Base-by-base conservation (phyloP, 2,329 filamentous ascomycete genomes). In the Ophiostoma himal-ulmi region DNA sequence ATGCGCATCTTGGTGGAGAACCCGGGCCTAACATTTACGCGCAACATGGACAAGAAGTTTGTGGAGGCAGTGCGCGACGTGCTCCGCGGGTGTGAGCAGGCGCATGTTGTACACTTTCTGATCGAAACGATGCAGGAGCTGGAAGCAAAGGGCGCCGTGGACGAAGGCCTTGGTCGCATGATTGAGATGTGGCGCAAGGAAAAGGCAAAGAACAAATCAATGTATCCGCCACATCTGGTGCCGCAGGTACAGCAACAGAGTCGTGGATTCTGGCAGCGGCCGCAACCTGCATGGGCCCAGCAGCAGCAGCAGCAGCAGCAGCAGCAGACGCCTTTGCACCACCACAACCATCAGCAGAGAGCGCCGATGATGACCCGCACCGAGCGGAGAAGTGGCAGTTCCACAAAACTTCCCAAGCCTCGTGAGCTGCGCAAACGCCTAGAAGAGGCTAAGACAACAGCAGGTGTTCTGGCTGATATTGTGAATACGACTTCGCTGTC, bases 1-100 rank as follows among this genome's bases (percentile, higher is more conserved):
- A 84, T 96, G 75, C 90, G 94, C 73, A 99, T 99, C 76, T 83
- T 99, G 74, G 85, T 89, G 75, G 94, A 98, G 79, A 97, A 99
- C 78, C 95, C 95, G 0, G 94, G 94, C 39, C 85, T 86, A 69
- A 93, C 89, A 1, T 99, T 99, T 77, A 97, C 94, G n/a, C 87
- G 91, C 74, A 94, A 96, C 78, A 80, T 98, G 60, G 94, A 97
- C 79, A 85, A 89, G 77, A 92, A 92, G 76, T 98, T 97, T 77
- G 87, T 91, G 69, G 85, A 90, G 60, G 88, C 88, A 0, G 81
- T 91, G 20, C 94, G 94, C 80, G 86, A 91, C 60, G 80, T 97
- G 71, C 82, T 98, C 73, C 87, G 89, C 73, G 83, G 86, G 68
- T 87, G 88, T 17, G 86, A 85, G 73, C 93, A 97, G 77, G 85